Base-by-base conservation (phyloP, 2,329 filamentous ascomycete genomes). In the Arthroderma sp. region DNA sequence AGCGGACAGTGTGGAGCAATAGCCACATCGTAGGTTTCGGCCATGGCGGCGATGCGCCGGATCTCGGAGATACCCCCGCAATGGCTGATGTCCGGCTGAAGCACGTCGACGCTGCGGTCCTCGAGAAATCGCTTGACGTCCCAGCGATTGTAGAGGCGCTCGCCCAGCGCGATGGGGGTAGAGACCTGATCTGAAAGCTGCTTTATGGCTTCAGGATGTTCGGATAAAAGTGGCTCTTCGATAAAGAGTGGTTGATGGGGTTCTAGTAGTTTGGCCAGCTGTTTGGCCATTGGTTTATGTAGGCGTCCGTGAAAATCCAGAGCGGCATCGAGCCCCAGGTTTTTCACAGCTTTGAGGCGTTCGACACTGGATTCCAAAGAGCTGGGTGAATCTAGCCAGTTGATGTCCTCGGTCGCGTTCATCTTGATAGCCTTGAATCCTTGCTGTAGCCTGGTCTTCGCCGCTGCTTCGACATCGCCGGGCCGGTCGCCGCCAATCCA, bases 241-340 rank as follows among this genome's bases (percentile, higher is more conserved):
- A 87, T 78, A 58, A 86, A 87, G n/a, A 87, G 64, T 0, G 82
- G 83, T 1, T 70, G 69, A 51, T 83, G 72, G 0, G 81, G 80
- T 49, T 81, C 81, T 0, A 87, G 69, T 0, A 73, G 69, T 46
- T 73, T 73, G 1, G 80, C 80, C 2, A 88, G 71, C 52, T 87
- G 83, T 52, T 83, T 85, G 0, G 82, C 83, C 81, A 87, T 87
- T n/a, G 81, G 80, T 49, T 81, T 81, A 61, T 87, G 83, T 0
- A 85, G 67, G 6, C 82, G 75, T 3, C 83, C 84, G 57, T 88
- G 84, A 60, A 87, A 87, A 54, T 88, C 84, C 28, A 88, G 70
- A 1, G 78, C 84, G 0, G 74, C 82, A 46, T 87, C 82, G 52
- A 88, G 72, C 1, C 82, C 82, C 0, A 85, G 62, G 0, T 71